Base-by-base conservation (phyloP, 2,329 filamentous ascomycete genomes). In the Penicillium sp. region DNA sequence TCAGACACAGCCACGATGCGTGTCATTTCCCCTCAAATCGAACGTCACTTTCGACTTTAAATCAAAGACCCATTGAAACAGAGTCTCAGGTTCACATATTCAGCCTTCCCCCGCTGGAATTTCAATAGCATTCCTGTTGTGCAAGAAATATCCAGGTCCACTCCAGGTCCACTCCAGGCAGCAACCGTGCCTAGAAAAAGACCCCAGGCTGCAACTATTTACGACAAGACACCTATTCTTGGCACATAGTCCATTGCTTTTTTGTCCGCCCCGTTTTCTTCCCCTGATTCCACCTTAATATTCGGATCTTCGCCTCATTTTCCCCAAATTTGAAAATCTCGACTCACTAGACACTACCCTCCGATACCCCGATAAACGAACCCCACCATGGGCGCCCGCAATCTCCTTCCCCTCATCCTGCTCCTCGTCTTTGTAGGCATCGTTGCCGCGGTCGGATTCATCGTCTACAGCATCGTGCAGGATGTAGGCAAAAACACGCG, bases 401-500 rank as follows among this genome's bases (percentile, higher is more conserved):
- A 76, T 55, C 72, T 87, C 49, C 55, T 87, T 35, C 84, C 85
- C 1, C 78, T 87, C 31, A 68, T 85, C 56, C 74, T 87, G 62
- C 80, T 87, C 56, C 74, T 86, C 67, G 59, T 81, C 50, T 71
- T 86, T 43, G 75, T 86, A 37, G 77, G 71, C 48, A 68, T 82
- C 38, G 65, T 81, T 21, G 82, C 76, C 37, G 82, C 77, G 65
- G 71, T 87, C 60, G 84, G 82, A 23, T 85, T 83, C 62, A 78
- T 84, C 62, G 71, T 82, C 62, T 88, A 86, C 73, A 74, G 78
- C 48, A 85, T 86, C 76, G 78, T 80, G 29, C 82, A 82, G 67
- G 81, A 86, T 61, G 80, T 88, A 50, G 80, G 81, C 59, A 78
- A 82, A 60, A 80, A 80, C 62, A 85, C 84, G 43, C 78, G 78